phyloP scores from a whole-genome alignment of 2,329 filamentous ascomycete genomes.

The Lachnellula suecica region DNA sequence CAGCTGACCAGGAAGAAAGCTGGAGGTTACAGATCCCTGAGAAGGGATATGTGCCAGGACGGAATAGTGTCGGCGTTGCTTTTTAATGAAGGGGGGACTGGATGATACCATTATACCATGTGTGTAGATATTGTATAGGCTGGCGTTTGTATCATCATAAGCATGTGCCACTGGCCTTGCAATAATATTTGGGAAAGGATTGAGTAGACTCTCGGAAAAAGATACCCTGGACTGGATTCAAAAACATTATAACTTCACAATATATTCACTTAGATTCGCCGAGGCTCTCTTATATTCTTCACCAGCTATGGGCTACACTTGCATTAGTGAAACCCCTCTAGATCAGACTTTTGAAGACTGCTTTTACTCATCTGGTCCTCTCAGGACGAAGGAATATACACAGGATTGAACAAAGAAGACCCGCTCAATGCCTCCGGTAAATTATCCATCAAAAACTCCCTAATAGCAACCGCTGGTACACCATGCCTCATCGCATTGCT shows the following conservation, averaged over 20 bases:
- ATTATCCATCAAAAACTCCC: conserved; percentile 36
- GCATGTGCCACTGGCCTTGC: background rate
- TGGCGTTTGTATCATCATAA: background rate
- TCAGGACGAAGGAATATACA: too few species aligned
- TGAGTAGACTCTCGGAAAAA: background rate
- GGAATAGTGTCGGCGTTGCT: conserved; percentile 45
- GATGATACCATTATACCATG: background rate
- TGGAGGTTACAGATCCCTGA: conserved; percentile 37
- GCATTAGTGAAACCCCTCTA: too few species aligned
- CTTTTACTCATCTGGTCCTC: too few species aligned
- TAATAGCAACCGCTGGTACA: conserved; percentile 43
- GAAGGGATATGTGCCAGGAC: conserved; percentile 28
- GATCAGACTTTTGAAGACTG: too few species aligned
- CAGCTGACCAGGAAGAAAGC: conserved; percentile 29
- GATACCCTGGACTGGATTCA: background rate
- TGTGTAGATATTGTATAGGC: background rate
- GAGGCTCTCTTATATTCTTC: background rate
- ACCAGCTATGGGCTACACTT: background rate
- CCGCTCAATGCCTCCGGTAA: background rate
- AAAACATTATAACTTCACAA: background rate
- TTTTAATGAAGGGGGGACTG: conserved; percentile 32
- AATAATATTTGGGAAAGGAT: background rate
- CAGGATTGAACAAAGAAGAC: too few species aligned
- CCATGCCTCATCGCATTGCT: conserved; percentile 50
- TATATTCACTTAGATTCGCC: background rate